Conservation (phyloP, 2,329 filamentous ascomycete genomes). For the Lasiodiplodia sp. region DNA sequence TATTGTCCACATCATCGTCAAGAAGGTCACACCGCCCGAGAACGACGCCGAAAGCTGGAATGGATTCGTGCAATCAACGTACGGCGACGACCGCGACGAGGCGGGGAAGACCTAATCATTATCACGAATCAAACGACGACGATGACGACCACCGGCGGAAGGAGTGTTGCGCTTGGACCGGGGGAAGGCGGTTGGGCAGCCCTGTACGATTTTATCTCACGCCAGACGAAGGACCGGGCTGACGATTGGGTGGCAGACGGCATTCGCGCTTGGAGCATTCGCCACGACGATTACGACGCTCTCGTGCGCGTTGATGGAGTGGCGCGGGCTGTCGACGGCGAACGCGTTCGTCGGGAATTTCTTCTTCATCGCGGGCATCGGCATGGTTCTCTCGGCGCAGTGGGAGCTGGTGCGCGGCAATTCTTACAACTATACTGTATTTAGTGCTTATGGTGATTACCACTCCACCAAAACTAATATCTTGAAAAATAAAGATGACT, state of each 20-base stretch:
- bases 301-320: conserved; percentile 63
- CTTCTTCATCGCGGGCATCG: conserved; percentile 57
- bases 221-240: neutral
- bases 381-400: conserved; percentile 62
- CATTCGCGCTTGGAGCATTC: conserved; percentile 61
- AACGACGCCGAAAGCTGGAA: conserved; percentile 28
- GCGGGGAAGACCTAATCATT: neutral
- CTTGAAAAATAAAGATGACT: neutral
- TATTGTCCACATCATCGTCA: conserved; percentile 15
- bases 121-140: neutral
- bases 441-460: conserved; percentile 59
- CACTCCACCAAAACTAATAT: neutral
- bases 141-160: neutral
- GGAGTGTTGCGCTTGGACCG: neutral
- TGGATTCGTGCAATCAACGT: conserved; percentile 25
- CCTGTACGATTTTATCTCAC: neutral
- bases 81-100: conserved; percentile 23
- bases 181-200: neutral
- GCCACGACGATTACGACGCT: conserved; percentile 63
- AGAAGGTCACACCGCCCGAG: conserved; percentile 23
- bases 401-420: conserved; percentile 64
- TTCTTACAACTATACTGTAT: conserved; percentile 61
- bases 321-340: conserved; percentile 57
- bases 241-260: conserved; percentile 44
- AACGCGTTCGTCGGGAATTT: neutral